phyloP scores from a whole-genome alignment of 2,329 filamentous ascomycete species.

The Chalaropsis thielavioides region DNA sequence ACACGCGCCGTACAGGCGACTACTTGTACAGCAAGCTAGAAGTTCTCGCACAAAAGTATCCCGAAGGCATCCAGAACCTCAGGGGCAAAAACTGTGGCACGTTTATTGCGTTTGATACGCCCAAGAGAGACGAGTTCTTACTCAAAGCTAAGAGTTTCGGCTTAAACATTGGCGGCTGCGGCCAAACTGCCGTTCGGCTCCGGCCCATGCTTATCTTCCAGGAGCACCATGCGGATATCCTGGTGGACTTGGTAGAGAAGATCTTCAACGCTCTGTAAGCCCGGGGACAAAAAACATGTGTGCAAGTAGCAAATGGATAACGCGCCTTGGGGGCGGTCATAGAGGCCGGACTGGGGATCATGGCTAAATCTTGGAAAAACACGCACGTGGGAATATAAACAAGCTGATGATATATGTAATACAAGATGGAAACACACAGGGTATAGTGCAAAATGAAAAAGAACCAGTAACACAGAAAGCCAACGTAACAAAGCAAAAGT shows the following conservation, averaged over 20 bases:
- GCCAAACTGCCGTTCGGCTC: constrained; percentile 59
- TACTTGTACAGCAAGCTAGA: constrained; percentile 63
- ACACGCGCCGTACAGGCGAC: constrained; percentile 63
- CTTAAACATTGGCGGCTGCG: constrained; percentile 77
- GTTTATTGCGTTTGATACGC: constrained; percentile 84
- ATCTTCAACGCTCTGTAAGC: constrained; percentile 37
- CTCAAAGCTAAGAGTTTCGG: constrained; percentile 64
- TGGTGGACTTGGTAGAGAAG: constrained; percentile 67
- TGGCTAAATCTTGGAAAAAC: background rate
- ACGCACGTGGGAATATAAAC: background rate
- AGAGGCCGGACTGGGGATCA: background rate
- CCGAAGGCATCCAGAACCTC: constrained; percentile 65
- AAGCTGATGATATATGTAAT: background rate
- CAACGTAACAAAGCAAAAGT: background rate
- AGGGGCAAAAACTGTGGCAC: constrained; percentile 79
- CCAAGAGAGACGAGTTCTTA: constrained; percentile 64
- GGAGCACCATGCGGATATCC: constrained; percentile 75
- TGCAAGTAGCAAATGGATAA: background rate
- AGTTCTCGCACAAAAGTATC: constrained; percentile 53
- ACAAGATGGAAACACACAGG: constrained; percentile 5
- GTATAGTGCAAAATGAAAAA: constrained; percentile 2
- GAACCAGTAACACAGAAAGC: background rate
- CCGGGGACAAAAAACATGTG: background rate
- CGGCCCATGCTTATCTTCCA: constrained; percentile 88
- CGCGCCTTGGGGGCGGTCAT: too few relatives aligned